Conservation (phyloP, 352 stramenopile genomes). For the Pythium sp. region DNA sequence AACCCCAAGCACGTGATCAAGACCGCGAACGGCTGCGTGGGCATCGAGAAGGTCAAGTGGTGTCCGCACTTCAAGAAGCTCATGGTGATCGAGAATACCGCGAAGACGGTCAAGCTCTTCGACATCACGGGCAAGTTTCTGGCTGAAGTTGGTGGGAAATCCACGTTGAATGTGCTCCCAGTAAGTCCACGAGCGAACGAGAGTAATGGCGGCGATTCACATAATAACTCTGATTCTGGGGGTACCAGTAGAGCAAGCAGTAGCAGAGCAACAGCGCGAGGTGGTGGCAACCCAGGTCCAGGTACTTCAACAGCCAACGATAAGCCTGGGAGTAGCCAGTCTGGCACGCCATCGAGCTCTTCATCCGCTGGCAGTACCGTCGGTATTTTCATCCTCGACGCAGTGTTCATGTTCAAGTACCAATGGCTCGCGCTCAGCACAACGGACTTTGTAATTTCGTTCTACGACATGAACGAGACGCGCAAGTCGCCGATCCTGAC, state of each 20-base stretch:
- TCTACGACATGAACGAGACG: constrained; percentile 73
- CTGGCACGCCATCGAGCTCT: not conserved
- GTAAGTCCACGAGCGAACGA: constrained; percentile 18
- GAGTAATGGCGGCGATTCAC: not conserved
- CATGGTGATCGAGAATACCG: constrained; percentile 61
- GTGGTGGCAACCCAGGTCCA: not conserved
- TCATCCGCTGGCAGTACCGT: not conserved
- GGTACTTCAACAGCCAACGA: not conserved
- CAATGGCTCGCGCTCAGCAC: constrained; percentile 65
- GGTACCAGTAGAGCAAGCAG: not conserved
- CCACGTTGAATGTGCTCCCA: constrained; percentile 6
- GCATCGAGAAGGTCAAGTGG: constrained; percentile 74
- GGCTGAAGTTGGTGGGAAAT: constrained; percentile 39
- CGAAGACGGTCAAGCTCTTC: constrained; percentile 72
- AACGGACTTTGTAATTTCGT: constrained; percentile 81
- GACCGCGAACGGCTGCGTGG: constrained; percentile 42
- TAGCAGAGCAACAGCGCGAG: not conserved
- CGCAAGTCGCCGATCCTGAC: constrained; percentile 21
- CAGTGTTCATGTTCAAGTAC: constrained; percentile 60
- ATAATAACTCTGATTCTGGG: not conserved
- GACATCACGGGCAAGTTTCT: constrained; percentile 48
- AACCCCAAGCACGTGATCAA: constrained; percentile 56
- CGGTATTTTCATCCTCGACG: constrained; percentile 63
- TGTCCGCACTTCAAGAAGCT: constrained; percentile 58
- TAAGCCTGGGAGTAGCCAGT: not conserved